phyloP scores from a whole-genome alignment of 2,329 filamentous ascomycete genomes.

The Paecilomyces fulvus region DNA sequence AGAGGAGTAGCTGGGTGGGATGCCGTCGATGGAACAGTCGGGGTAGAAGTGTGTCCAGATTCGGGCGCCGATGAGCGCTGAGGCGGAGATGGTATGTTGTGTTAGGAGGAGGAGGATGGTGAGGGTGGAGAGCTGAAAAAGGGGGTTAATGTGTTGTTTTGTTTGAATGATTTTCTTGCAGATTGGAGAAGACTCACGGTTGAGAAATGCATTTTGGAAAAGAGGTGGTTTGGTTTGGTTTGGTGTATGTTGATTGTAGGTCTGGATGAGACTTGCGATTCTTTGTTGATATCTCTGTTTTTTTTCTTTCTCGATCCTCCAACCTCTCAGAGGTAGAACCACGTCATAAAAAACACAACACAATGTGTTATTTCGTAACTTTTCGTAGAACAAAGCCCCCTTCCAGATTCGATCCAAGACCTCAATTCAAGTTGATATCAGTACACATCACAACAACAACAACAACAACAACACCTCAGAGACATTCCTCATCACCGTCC shows the following conservation, averaged over 20 bases:
- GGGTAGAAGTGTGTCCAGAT: constrained; percentile 25
- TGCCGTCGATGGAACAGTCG: constrained; percentile 12
- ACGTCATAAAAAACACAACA: too few species aligned
- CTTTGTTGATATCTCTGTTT: too few species aligned
- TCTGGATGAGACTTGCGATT: not conserved
- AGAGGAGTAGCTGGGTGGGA: constrained; percentile 14
- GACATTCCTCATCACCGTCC: not conserved
- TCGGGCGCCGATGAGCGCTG: constrained; percentile 14
- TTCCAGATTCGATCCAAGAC: not conserved
- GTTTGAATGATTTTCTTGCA: not conserved
- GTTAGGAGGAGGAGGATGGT: constrained; percentile 12
- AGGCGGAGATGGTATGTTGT: constrained; percentile 1
- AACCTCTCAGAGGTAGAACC: not conserved
- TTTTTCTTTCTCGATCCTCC: too few species aligned
- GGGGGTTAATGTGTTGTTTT: not conserved
- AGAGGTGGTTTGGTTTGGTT: not conserved
- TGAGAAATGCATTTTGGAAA: not conserved
- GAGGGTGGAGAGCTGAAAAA: constrained; percentile 11
- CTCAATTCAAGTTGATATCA: too few species aligned
- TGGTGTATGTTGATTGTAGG: not conserved
- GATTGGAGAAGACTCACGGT: not conserved
- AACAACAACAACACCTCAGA: not conserved
- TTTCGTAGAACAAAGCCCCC: not conserved
- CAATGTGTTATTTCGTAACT: too few species aligned
- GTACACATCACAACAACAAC: too few species aligned